Percentiles rank a stretch among this genome's conserved stretches.
Conservation (phyloP, 331 rosid genomes). For the Dryas integrifolia region DNA sequence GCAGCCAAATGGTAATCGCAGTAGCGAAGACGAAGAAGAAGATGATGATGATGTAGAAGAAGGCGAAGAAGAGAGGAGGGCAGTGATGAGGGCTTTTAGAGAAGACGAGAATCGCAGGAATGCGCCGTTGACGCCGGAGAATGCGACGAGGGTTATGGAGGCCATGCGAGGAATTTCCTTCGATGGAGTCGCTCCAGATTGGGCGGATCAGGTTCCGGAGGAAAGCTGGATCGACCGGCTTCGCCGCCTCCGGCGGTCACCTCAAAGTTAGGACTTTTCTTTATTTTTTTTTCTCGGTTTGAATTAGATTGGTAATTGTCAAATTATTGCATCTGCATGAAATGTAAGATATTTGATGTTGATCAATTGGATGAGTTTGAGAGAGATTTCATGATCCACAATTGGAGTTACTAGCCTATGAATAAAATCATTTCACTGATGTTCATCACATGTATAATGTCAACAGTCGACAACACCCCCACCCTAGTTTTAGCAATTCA, state of each 20-base stretch:
- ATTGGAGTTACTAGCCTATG: no score
- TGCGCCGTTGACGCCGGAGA: constrained; percentile 71
- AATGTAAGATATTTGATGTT: background rate
- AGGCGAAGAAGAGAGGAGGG: constrained; percentile 40
- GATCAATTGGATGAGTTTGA: background rate
- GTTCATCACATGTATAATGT: no score
- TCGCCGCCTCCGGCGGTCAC: constrained; percentile 43
- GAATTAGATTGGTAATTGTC: background rate
- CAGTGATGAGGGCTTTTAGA: constrained; percentile 55
- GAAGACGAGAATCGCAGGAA: constrained; percentile 74
- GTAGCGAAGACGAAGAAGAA: constrained; percentile 37
- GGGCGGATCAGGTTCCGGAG: constrained; percentile 61
- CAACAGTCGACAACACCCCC: no score
- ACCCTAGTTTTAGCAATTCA: background rate
- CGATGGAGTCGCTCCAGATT: constrained; percentile 62
- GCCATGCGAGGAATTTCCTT: constrained; percentile 83
- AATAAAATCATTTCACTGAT: no score
- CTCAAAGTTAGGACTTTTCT: constrained; percentile 13
- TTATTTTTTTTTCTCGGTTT: background rate
- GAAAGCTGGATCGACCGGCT: constrained; percentile 75
- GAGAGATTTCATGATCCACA: no score
- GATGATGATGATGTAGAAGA: constrained; percentile 28
- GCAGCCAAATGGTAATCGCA: constrained; percentile 33
- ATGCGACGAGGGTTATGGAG: constrained; percentile 69
- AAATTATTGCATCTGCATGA: background rate